Conservation (phyloP, 2,329 filamentous ascomycete species). For the Aspergillus pseudoglaucus region DNA sequence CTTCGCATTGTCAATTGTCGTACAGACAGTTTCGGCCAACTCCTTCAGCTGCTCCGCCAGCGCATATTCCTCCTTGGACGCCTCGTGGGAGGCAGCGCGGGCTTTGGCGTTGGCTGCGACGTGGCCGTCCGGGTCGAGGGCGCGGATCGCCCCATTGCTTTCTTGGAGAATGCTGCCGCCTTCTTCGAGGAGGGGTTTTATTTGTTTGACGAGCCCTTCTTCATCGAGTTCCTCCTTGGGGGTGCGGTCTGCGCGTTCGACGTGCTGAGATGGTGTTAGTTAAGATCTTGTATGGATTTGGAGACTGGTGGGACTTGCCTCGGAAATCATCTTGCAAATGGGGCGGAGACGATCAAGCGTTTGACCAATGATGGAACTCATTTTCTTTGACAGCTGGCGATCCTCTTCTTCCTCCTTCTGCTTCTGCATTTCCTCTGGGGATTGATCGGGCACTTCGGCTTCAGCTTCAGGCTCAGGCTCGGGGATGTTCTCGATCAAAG, state of each 20-base stretch:
- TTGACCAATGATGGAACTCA: conserved; percentile 65
- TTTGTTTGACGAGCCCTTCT: conserved; percentile 76
- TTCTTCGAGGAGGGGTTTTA: conserved; percentile 84
- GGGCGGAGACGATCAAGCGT: conserved; percentile 79
- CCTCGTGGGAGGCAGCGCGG: conserved; percentile 66
- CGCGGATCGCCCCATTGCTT: conserved; percentile 78
- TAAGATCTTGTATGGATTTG: not conserved
- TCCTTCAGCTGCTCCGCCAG: conserved; percentile 81
- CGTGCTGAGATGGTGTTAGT: conserved; percentile 46
- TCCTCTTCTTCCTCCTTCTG: conserved; percentile 60
- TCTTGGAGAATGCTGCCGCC: conserved; percentile 75
- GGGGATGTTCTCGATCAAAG: conserved; percentile 54
- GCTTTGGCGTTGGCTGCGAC: conserved; percentile 82
- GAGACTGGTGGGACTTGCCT: conserved; percentile 45
- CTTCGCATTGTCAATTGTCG: conserved; percentile 80
- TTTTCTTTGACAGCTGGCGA: conserved; percentile 68
- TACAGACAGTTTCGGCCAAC: conserved; percentile 71
- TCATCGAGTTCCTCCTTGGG: conserved; percentile 85
- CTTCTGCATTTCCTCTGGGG: conserved; percentile 45
- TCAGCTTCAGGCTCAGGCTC: conserved; percentile 27
- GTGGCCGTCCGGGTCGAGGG: conserved; percentile 79
- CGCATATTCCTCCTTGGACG: conserved; percentile 74
- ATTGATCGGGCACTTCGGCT: conserved; percentile 12
- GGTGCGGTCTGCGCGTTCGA: conserved; percentile 72
- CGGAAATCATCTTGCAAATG: conserved; percentile 77